These are phyloP conservation scores for Ogataea trehalophila DNA, from an alignment of 805 yeast species.

Conservation along the genomic window DNA sequence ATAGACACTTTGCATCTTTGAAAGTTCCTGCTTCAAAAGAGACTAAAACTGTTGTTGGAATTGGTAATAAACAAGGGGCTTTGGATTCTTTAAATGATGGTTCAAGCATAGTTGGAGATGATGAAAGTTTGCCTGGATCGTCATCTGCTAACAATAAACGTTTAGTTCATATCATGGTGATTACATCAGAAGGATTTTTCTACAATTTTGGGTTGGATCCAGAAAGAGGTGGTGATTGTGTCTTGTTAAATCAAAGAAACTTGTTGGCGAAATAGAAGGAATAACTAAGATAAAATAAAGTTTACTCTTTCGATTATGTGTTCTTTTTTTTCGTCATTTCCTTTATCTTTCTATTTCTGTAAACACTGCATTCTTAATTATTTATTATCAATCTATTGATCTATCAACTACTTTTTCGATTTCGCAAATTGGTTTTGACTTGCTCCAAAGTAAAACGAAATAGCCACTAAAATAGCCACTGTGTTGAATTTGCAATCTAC, in stretches of 20 bases:
- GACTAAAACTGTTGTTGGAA: slow-evolving; percentile 44
- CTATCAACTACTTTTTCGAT: neutral
- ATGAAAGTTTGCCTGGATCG: slow-evolving; percentile 10
- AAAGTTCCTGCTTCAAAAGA: slow-evolving; percentile 41
- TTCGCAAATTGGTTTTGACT: too few relatives aligned
- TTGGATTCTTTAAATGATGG: neutral
- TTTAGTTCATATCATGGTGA: slow-evolving; percentile 60
- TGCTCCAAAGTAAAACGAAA: neutral
- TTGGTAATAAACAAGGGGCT: slow-evolving; percentile 31
- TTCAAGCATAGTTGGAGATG: slow-evolving; percentile 3
- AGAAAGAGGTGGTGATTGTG: slow-evolving; percentile 92
- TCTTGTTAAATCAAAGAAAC: slow-evolving; percentile 55
- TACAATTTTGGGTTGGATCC: slow-evolving; percentile 84
- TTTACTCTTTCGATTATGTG: neutral
- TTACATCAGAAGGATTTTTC: slow-evolving; percentile 81
- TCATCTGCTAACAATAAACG: slow-evolving; percentile 17
- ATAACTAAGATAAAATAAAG: slow-evolving; percentile 17
- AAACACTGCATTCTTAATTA: neutral
- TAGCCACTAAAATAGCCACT: too few relatives aligned
- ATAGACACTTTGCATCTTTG: slow-evolving; percentile 85
- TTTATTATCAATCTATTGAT: neutral
- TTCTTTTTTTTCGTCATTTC: neutral
- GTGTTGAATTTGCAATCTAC: too few relatives aligned
- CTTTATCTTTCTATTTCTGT: neutral
- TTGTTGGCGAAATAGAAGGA: slow-evolving; percentile 3